phyloP scores from a whole-genome alignment of 2,329 filamentous ascomycete genomes.

The Decorospora gaudefroyi region DNA sequence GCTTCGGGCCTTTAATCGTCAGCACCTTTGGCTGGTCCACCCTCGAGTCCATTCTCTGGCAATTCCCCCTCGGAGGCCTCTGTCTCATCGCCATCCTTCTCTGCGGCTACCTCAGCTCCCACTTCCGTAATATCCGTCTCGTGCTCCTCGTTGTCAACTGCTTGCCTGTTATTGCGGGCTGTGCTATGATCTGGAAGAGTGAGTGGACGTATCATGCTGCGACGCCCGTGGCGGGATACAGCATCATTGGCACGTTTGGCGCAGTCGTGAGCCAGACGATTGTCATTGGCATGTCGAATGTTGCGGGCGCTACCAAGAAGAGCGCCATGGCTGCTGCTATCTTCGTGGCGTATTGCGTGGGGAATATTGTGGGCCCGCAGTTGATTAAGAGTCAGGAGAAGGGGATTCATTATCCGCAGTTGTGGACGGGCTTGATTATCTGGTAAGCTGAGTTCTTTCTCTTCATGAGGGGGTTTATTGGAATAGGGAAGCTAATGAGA shows the following conservation, averaged over 20 bases:
- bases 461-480: background rate
- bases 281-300: constrained; percentile 66
- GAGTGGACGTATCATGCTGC: constrained; percentile 66
- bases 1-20: constrained; percentile 47
- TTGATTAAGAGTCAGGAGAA: constrained; percentile 70
- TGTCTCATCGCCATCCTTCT: constrained; percentile 68
- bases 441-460: constrained; percentile 48
- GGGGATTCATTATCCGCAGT: constrained; percentile 67
- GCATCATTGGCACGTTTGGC: constrained; percentile 73
- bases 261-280: constrained; percentile 68
- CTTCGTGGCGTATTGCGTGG: constrained; percentile 75
- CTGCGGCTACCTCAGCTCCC: constrained; percentile 66
- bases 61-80: constrained; percentile 74
- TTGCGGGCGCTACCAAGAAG: constrained; percentile 78
- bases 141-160: constrained; percentile 68
- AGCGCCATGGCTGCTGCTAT: constrained; percentile 74
- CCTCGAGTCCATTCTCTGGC: constrained; percentile 55
- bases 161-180: constrained; percentile 74
- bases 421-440: constrained; percentile 72
- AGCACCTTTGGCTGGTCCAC: constrained; percentile 51
- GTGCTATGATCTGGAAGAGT: constrained; percentile 73
- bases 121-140: constrained; percentile 66
- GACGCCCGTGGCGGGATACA: constrained; percentile 70
- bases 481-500: background rate
- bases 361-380: constrained; percentile 77